Conservation (phyloP, 2,329 filamentous ascomycete genomes). For the Rhinocladiella similis region DNA sequence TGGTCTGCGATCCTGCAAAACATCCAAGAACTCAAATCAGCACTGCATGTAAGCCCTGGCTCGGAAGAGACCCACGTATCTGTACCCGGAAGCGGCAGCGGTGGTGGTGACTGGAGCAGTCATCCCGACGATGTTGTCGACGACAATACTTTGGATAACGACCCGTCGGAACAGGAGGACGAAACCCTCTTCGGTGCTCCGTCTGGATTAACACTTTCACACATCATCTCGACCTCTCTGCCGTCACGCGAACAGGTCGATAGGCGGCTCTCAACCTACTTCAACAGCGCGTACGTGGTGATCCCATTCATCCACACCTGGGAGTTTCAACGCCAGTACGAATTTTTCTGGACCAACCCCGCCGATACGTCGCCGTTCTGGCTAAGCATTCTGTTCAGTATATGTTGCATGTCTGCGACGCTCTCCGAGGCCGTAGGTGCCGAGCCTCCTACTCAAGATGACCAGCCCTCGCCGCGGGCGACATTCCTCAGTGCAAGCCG, state of each 20-base stretch:
- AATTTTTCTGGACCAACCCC: slow-evolving; percentile 54
- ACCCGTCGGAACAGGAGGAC: slow-evolving; percentile 9
- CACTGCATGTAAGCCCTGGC: slow-evolving; percentile 3
- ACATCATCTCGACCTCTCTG: slow-evolving; percentile 25
- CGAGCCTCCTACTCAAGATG: slow-evolving; percentile 44
- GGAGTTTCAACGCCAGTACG: slow-evolving; percentile 44
- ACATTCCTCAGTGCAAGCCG: slow-evolving; percentile 36
- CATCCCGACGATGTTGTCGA: slow-evolving; percentile 11
- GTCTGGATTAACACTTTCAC: slow-evolving; percentile 16
- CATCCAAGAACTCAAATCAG: slow-evolving; percentile 28
- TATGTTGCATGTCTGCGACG: slow-evolving; percentile 41
- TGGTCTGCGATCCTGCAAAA: slow-evolving; percentile 45
- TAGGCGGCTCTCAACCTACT: slow-evolving; percentile 27
- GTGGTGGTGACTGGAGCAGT: background rate
- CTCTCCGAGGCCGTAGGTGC: slow-evolving; percentile 15
- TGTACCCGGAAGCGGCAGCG: too few species aligned
- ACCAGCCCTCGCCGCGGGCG: slow-evolving; percentile 46
- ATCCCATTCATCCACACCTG: slow-evolving; percentile 24
- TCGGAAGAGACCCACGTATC: background rate
- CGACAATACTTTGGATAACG: slow-evolving; percentile 16
- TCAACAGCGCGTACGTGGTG: slow-evolving; percentile 26
- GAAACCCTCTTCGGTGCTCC: slow-evolving; percentile 20
- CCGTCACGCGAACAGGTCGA: slow-evolving; percentile 25
- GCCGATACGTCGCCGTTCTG: slow-evolving; percentile 50
- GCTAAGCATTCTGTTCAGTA: slow-evolving; percentile 54